Base-by-base conservation (phyloP, 2,329 filamentous ascomycete species). In the Epichloe typhina region DNA sequence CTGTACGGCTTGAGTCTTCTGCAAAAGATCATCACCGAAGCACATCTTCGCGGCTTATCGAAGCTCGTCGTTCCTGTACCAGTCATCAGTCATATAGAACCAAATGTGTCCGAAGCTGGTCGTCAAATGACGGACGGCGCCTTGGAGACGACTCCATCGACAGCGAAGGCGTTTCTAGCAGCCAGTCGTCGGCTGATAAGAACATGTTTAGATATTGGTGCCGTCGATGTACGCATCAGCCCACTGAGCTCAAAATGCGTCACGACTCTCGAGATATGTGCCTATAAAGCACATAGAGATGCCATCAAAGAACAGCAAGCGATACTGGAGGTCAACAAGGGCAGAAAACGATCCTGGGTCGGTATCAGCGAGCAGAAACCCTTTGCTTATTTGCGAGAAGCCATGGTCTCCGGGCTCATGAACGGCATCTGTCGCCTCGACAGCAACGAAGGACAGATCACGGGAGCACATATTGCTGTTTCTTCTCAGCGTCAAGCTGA, bases 331-430 rank as follows among this genome's bases (percentile, higher is more conserved):
- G 73, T 84, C 53, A 84, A 84, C 61, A 82, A 84, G 57, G 82
- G 83, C 43, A 79, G 89, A 50, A 94, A 94, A 66, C 80, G 88
- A 49, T 95, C 90, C 0, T 95, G 90, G 90, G 88, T 95, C 41
- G 89, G 90, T 26, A 77, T 94, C 11, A 80, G 87, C 61, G 86
- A 91, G 57, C 80, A 88, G 58, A 85, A 90, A 63, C 88, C 89
- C 1, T 95, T 89, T 69, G 83, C 88, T 15, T 95, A 95, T 67
- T 70, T 96, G 50, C 78, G 90, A 53, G 90, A 96, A 69, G 87
- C 86, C 47, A 95, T 96, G 88, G 90, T 96, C 5, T 93, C 88
- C 1, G 83, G 83, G 51, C 75, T 96, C 52, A 93, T 95, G 86
- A 84, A 83, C 60, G 82, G 87, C 38, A 95, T 95, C 50, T 95